A percentile compares a stretch with the other conserved stretches of the same genome.
Conservation (phyloP, 1,284 basidiomycete species). For the Marasmius tenuissimus region DNA sequence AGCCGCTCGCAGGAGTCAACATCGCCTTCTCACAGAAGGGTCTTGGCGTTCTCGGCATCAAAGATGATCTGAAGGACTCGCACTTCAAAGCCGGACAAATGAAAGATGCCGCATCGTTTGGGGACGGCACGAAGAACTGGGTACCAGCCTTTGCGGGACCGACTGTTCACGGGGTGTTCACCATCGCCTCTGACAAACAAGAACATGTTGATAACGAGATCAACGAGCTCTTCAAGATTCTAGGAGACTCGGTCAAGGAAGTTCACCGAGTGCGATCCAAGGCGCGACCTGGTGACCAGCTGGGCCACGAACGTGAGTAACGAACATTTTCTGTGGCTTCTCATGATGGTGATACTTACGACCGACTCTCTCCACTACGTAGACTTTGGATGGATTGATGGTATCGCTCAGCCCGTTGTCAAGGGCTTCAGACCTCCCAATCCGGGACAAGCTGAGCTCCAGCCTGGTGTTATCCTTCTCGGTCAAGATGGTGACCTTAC, state of each 20-base stretch:
- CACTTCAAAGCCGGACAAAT: conserved; percentile 32
- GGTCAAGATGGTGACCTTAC: conserved; percentile 28
- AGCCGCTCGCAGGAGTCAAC: conserved; percentile 28
- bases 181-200: conserved; percentile 32
- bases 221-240: conserved; percentile 20
- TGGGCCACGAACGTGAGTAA: conserved; percentile 35
- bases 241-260: conserved; percentile 29
- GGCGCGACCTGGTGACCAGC: conserved; percentile 31
- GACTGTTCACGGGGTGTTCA: conserved; percentile 35
- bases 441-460: conserved; percentile 33
- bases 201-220: conserved; percentile 20
- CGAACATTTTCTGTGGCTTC: not conserved
- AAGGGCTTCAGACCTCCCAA: conserved; percentile 26
- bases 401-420: conserved; percentile 39
- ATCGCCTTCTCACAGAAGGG: conserved; percentile 30
- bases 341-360: not conserved
- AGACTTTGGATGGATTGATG: conserved; percentile 41
- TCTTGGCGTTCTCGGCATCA: conserved; percentile 29
- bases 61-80: conserved; percentile 30
- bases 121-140: conserved; percentile 30
- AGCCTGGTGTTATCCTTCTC: conserved; percentile 32
- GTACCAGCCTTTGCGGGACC: conserved; percentile 30
- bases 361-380: not conserved
- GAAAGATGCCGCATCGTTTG: conserved; percentile 24
- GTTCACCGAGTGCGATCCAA: conserved; percentile 27